phyloP scores from a whole-genome alignment of 352 stramenopile species.

The Phytophthora tubulina region DNA sequence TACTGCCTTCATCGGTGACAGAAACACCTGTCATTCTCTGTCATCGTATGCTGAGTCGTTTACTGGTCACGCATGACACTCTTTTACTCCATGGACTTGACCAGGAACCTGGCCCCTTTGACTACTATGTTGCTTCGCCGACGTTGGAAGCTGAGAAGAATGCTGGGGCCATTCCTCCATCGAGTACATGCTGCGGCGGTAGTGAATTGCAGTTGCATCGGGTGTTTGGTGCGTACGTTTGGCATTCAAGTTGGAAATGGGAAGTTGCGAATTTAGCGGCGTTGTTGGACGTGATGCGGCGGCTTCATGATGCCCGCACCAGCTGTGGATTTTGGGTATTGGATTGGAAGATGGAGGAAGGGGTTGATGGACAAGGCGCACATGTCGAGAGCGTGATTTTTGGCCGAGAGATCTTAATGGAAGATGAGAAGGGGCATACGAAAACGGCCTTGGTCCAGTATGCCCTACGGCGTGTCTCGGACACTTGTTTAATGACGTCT shows the following conservation, averaged over 20 bases:
- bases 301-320: constrained; percentile 75
- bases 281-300: constrained; percentile 72
- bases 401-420: constrained; percentile 84
- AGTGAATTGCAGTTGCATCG: constrained; percentile 78
- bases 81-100: constrained; percentile 62
- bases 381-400: constrained; percentile 83
- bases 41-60: constrained; percentile 83
- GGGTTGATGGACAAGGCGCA: constrained; percentile 54
- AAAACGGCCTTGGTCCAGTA: constrained; percentile 88
- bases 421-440: constrained; percentile 76
- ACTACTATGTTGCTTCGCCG: constrained; percentile 43
- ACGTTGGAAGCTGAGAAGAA: constrained; percentile 50
- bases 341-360: constrained; percentile 81
- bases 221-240: constrained; percentile 90
- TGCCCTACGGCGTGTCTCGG: constrained; percentile 72
- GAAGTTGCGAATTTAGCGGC: constrained; percentile 65
- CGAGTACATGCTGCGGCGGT: constrained; percentile 77
- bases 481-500: constrained; percentile 85
- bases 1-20: constrained; percentile 33
- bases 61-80: constrained; percentile 82
- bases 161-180: constrained; percentile 39
- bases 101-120: constrained; percentile 40
- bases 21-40: constrained; percentile 53
- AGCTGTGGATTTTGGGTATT: constrained; percentile 86
- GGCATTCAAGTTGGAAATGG: constrained; percentile 90